phyloP scores from a whole-genome alignment of 495 filamentous ascomycete genomes.

The Bacidia gigantensis region DNA sequence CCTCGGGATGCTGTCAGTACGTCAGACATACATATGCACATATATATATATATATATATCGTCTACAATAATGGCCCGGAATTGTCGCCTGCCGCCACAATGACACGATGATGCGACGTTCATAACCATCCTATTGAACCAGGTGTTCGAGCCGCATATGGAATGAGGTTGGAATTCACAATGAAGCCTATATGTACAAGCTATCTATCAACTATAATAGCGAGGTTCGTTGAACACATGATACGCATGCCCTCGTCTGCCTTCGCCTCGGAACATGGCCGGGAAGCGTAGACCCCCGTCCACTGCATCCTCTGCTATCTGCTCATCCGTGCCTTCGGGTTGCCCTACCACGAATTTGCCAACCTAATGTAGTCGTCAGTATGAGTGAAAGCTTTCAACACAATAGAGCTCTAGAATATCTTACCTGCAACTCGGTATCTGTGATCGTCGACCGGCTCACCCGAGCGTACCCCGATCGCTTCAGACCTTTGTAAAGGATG shows the following conservation, averaged over 20 bases:
- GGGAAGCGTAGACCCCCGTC: constrained; percentile 72
- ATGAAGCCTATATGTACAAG: too few species aligned
- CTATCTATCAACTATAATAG: constrained; percentile 33
- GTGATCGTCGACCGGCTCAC: constrained; percentile 85
- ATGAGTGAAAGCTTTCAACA: constrained; percentile 12
- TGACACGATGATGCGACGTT: too few species aligned
- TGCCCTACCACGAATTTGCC: constrained; percentile 87
- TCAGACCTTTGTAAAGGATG: constrained; percentile 84
- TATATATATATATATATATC: too few species aligned
- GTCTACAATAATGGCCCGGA: too few species aligned
- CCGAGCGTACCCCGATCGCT: constrained; percentile 77
- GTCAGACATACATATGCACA: too few species aligned
- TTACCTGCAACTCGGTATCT: constrained; percentile 89
- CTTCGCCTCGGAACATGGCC: constrained; percentile 70
- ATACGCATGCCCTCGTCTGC: constrained; percentile 80
- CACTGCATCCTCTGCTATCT: constrained; percentile 53
- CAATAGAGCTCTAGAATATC: constrained; percentile 19
- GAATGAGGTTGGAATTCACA: too few species aligned
- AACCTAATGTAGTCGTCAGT: constrained; percentile 34
- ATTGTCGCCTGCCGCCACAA: too few species aligned
- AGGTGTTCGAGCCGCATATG: too few species aligned
- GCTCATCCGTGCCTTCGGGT: constrained; percentile 43
- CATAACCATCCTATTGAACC: too few species aligned
- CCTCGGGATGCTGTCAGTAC: neutral
- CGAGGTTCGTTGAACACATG: constrained; percentile 93